phyloP scores from a whole-genome alignment of 2,329 filamentous ascomycete genomes.

The Cladorrhinum sp. region DNA sequence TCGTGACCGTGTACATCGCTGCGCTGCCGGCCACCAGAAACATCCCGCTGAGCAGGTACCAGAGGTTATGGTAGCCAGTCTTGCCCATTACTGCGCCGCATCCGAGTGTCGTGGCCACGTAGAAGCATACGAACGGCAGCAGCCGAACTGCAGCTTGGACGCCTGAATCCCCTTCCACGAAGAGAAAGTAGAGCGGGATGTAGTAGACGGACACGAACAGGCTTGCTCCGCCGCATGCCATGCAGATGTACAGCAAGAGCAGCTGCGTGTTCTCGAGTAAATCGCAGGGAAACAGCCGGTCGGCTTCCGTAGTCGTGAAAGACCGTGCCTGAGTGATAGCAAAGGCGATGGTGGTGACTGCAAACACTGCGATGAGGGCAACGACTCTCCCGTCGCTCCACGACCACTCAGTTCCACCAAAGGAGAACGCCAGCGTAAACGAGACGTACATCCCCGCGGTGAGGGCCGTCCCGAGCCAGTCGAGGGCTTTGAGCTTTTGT shows the following conservation, averaged over 20 bases:
- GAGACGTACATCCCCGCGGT: constrained; percentile 37
- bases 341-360: constrained; percentile 38
- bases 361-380: constrained; percentile 43
- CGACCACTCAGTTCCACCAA: constrained; percentile 47
- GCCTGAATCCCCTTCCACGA: constrained; percentile 39
- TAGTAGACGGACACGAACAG: constrained; percentile 42
- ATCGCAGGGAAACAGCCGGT: constrained; percentile 46
- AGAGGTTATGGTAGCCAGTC: constrained; percentile 16
- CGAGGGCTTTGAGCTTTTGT: constrained; percentile 33
- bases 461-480: constrained; percentile 45
- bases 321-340: constrained; percentile 43
- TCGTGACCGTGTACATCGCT: background rate
- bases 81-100: constrained; percentile 22
- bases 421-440: constrained; percentile 48
- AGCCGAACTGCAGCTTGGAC: constrained; percentile 37
- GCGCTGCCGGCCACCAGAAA: constrained; percentile 5
- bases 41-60: constrained; percentile 13
- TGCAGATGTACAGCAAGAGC: constrained; percentile 39
- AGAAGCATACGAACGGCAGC: constrained; percentile 37
- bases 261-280: constrained; percentile 39
- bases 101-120: constrained; percentile 9
- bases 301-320: constrained; percentile 38
- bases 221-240: constrained; percentile 31
- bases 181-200: constrained; percentile 53
- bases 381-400: constrained; percentile 47